phyloP scores from a whole-genome alignment of 2,329 filamentous ascomycete species.

The Neoascochyta sp. region DNA sequence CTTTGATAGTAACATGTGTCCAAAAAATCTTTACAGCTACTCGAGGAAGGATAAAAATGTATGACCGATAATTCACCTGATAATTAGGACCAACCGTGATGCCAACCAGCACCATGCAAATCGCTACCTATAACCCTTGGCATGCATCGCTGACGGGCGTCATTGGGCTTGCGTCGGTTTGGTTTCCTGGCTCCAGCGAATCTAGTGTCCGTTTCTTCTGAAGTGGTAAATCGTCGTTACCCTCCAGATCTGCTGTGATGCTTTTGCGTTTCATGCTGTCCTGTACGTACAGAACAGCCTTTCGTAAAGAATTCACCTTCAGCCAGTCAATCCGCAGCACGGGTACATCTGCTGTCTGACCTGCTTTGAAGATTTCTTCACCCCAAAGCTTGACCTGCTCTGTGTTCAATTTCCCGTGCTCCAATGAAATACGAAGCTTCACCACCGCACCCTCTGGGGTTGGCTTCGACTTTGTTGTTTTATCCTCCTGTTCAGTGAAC shows the following conservation, averaged over 20 bases:
- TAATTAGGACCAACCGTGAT: too few relatives aligned
- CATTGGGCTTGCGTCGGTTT: too few relatives aligned
- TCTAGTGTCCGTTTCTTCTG: neutral
- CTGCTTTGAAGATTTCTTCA: constrained; percentile 5
- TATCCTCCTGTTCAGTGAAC: constrained; percentile 1
- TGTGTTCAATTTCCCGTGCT: neutral
- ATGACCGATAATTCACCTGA: too few relatives aligned
- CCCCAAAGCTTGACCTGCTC: constrained; percentile 14
- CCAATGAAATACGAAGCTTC: constrained; percentile 10
- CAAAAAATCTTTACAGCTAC: too few relatives aligned
- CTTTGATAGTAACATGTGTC: too few relatives aligned
- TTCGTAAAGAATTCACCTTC: constrained; percentile 7
- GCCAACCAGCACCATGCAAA: too few relatives aligned
- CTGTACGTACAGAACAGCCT: neutral
- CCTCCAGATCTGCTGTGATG: too few relatives aligned
- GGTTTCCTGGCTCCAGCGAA: too few relatives aligned
- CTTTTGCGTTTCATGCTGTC: neutral
- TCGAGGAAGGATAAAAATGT: too few relatives aligned
- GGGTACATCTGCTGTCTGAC: constrained; percentile 5
- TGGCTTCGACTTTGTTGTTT: constrained; percentile 1
- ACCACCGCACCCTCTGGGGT: constrained; percentile 8
- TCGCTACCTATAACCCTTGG: too few relatives aligned
- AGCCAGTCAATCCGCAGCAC: constrained; percentile 21
- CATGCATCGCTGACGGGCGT: too few relatives aligned
- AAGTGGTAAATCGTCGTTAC: too few relatives aligned